Evolutionary conservation across 2,329 filamentous ascomycete genomes (phyloP), one percentile per base, ranked within the genome.

Genomic region (Lecanicillium sp.): DNA sequence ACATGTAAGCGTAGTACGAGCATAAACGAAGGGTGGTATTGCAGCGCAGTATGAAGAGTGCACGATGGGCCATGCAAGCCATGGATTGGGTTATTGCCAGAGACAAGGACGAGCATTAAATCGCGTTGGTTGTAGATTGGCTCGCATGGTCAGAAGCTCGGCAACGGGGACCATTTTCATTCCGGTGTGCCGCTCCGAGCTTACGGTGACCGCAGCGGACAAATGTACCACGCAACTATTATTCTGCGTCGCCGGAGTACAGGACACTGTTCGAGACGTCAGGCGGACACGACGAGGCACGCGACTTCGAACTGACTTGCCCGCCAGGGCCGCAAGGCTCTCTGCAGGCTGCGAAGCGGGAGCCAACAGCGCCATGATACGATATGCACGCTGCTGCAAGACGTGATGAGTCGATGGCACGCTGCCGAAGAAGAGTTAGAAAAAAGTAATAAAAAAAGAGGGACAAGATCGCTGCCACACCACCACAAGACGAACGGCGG

Each of bases 81-180:
- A 30, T 24, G 26, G n/a, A 32, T n/a, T 23, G n/a, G 24, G 9
- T 23, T 19, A 24, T 33, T 20, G n/a, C 20, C 23, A 39, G 17
- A 23, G 5, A 38, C 10, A 10, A 14, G 19, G n/a, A n/a, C n/a
- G n/a, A n/a, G n/a, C n/a, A n/a, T n/a, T n/a, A n/a, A n/a, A n/a
- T n/a, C n/a, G n/a, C n/a, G n/a, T n/a, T n/a, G n/a, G n/a, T n/a
- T n/a, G n/a, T n/a, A 30, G 33, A 12, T 11, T 20, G 32, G 26
- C 37, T 46, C 15, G 30, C 38, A 42, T 29, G 44, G 26, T 14
- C 29, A 30, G 14, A 37, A 23, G 15, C n/a, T 20, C 37, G 45
- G 45, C 14, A 36, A 36, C 23, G 37, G 45, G 45, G 37, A 38
- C 38, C 38, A 42, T 38, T 42, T 42, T 48, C 29, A 24, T 42